Conservation (phyloP, 805 yeast species). For the Saccharomycopsis capsularis region DNA sequence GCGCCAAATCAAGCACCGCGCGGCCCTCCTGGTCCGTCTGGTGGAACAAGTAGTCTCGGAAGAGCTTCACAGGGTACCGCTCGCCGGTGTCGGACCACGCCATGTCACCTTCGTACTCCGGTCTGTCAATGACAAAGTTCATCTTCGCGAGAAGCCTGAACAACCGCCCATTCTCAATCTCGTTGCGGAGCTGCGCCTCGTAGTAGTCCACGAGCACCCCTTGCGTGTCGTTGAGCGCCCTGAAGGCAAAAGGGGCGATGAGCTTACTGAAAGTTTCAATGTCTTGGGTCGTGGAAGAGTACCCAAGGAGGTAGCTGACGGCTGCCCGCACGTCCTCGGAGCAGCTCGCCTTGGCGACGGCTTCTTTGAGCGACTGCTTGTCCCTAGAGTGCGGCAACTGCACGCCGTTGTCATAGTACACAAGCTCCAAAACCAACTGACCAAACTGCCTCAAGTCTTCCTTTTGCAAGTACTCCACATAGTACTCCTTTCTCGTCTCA, state of each 20-base stretch:
- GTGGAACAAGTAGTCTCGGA: slow-evolving; percentile 80
- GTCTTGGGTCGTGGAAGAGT: background rate
- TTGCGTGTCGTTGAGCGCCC: slow-evolving; percentile 37
- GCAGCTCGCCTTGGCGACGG: slow-evolving; percentile 6
- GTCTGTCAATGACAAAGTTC: slow-evolving; percentile 68
- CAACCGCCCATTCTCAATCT: slow-evolving; percentile 81
- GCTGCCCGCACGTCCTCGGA: slow-evolving; percentile 38
- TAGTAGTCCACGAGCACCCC: slow-evolving; percentile 24
- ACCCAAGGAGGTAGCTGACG: slow-evolving; percentile 32
- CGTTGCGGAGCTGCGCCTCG: slow-evolving; percentile 58
- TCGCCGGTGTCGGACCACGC: slow-evolving; percentile 74
- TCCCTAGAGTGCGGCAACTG: background rate
- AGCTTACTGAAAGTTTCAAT: slow-evolving; percentile 32
- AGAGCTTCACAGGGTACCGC: slow-evolving; percentile 63
- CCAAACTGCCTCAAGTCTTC: slow-evolving; percentile 60
- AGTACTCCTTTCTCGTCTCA: slow-evolving; percentile 9
- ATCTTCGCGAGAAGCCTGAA: slow-evolving; percentile 78
- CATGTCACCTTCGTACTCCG: slow-evolving; percentile 50
- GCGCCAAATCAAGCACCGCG: slow-evolving; percentile 75
- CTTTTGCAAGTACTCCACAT: slow-evolving; percentile 34
- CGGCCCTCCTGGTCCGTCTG: slow-evolving; percentile 72
- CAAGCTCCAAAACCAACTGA: slow-evolving; percentile 45
- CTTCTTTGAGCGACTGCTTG: background rate
- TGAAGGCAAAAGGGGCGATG: slow-evolving; percentile 40
- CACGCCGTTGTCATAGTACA: slow-evolving; percentile 16